Percentiles rank a stretch among this genome's conserved stretches.
Evolutionary conservation across 768 basidiomycete genomes (phyloP).

Genomic region (Vararia minispora): DNA sequence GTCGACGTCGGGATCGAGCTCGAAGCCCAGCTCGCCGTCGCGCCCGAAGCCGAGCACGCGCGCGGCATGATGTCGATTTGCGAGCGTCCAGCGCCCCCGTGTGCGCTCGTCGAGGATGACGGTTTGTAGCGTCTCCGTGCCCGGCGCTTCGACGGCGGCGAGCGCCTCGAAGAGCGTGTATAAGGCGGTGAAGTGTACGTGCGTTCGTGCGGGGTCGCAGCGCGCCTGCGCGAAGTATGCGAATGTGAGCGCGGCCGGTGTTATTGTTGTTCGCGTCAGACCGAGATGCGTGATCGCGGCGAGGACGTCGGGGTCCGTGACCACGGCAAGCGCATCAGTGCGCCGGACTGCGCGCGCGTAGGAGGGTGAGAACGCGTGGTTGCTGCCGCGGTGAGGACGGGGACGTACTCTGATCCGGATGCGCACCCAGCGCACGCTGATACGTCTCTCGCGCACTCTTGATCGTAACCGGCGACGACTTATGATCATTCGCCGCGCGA

Average conservation of each 20-base stretch:
- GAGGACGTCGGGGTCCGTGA: constrained; percentile 26
- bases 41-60: constrained; percentile 54
- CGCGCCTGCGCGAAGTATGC: constrained; percentile 75
- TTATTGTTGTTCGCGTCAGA: constrained; percentile 52
- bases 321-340: constrained; percentile 29
- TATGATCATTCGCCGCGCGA: constrained; percentile 11
- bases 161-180: constrained; percentile 39
- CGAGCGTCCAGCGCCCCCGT: constrained; percentile 49
- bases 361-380: no score
- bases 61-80: constrained; percentile 41
- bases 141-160: constrained; percentile 34
- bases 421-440: constrained; percentile 63
- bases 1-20: constrained; percentile 59
- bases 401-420: constrained; percentile 61
- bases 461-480: constrained; percentile 38
- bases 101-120: constrained; percentile 50
- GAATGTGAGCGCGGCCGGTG: no score
- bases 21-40: constrained; percentile 46
- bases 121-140: constrained; percentile 40
- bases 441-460: constrained; percentile 60
- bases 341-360: no score
- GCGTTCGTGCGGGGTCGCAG: constrained; percentile 59
- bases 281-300: no score
- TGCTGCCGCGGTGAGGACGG: no score
- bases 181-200: constrained; percentile 53